Percentiles rank a stretch among this genome's conserved stretches.
These are phyloP conservation scores for Rosa persica DNA, from an alignment of 306 rosid species.

Conservation along the genomic window DNA sequence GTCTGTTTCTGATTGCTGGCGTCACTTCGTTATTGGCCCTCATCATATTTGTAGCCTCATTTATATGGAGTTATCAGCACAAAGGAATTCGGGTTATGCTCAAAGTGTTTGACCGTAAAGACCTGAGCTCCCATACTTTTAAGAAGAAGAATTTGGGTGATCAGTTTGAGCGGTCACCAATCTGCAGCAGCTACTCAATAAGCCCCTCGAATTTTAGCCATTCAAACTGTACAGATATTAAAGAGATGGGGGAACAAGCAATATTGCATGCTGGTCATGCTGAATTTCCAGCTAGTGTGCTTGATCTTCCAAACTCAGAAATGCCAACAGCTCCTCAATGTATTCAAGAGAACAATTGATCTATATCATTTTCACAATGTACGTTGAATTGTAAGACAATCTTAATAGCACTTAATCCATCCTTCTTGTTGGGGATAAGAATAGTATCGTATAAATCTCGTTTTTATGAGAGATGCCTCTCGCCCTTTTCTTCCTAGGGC, in stretches of 20 bases:
- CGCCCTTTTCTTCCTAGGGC: no score
- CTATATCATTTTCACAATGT: background rate
- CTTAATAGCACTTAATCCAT: no score
- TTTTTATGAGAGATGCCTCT: no score
- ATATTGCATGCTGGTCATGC: background rate
- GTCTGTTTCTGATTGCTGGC: constrained; percentile 56
- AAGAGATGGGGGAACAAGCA: background rate
- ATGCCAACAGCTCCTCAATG: background rate
- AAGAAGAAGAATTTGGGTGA: background rate
- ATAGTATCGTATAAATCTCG: no score
- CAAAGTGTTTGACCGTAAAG: constrained; percentile 25
- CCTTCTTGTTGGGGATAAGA: no score
- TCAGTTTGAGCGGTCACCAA: background rate
- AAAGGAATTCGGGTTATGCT: constrained; percentile 16
- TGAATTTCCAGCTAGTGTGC: background rate
- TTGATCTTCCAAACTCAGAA: no score
- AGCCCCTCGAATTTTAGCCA: background rate
- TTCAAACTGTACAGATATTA: background rate
- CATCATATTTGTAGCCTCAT: constrained; percentile 28
- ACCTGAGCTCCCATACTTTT: constrained; percentile 25
- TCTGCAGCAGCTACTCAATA: background rate
- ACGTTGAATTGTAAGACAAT: no score
- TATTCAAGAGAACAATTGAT: no score
- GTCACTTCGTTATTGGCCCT: constrained; percentile 38
- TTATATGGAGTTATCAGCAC: constrained; percentile 38